These are phyloP conservation scores for Trichoderma virens DNA, from an alignment of 495 filamentous ascomycete genomes.

Conservation along the genomic window DNA sequence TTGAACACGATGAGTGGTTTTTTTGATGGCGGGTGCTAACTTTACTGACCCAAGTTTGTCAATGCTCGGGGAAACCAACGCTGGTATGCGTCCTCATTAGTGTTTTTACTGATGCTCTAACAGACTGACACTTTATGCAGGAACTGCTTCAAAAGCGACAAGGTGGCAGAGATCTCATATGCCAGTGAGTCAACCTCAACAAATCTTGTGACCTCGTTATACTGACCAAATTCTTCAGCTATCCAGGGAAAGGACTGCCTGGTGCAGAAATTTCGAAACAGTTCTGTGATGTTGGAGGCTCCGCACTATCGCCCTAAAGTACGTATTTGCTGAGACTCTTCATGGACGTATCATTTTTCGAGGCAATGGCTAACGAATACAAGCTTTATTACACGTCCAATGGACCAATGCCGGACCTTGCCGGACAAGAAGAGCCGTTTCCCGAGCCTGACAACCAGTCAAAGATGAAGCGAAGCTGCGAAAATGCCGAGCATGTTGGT, in stretches of 20 bases:
- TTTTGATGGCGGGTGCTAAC: conserved; percentile 23
- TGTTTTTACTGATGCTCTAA: neutral
- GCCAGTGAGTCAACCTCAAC: conserved; percentile 56
- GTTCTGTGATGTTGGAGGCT: conserved; percentile 83
- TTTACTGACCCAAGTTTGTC: conserved; percentile 53
- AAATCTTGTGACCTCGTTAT: neutral
- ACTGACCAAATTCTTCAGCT: conserved; percentile 39
- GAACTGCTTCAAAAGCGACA: conserved; percentile 77
- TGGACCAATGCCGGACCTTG: conserved; percentile 31
- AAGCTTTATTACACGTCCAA: conserved; percentile 46
- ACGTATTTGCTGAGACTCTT: conserved; percentile 11
- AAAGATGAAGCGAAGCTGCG: conserved; percentile 75
- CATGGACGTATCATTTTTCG: neutral
- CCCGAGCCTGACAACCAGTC: conserved; percentile 73
- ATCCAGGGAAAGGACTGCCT: conserved; percentile 88
- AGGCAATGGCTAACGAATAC: conserved; percentile 12
- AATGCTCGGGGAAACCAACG: conserved; percentile 58
- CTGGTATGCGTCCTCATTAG: conserved; percentile 43
- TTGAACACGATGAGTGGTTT: neutral
- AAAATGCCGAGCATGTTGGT: conserved; percentile 83
- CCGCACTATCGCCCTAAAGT: conserved; percentile 80
- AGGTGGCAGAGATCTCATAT: conserved; percentile 86
- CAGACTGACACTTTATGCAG: conserved; percentile 22
- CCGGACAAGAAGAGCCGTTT: conserved; percentile 59
- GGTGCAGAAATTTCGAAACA: conserved; percentile 92